A percentile compares a stretch with the other conserved stretches of the same genome.
phyloP scores from a whole-genome alignment of 192 early-diverging fungal species.

The Lobosporangium transversale region DNA sequence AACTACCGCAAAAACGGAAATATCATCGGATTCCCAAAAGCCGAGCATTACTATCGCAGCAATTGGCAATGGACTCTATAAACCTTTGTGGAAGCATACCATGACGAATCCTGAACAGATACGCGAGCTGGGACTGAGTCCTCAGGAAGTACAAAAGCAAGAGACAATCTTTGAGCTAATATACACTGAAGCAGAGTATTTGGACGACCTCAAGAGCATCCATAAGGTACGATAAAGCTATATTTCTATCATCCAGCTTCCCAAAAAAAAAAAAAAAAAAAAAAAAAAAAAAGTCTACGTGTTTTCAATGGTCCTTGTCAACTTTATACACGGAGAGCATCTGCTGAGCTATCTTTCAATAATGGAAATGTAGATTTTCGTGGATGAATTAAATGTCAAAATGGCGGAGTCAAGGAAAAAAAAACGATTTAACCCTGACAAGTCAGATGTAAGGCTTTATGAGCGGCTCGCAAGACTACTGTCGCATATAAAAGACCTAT shows the following conservation, averaged over 20 bases:
- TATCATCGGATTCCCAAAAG: neutral
- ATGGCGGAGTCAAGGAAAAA: slow-evolving; percentile 44
- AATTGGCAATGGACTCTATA: slow-evolving; percentile 1
- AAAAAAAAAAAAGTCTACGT: neutral
- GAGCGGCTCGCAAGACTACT: slow-evolving; percentile 34
- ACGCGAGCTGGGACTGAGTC: slow-evolving; percentile 11
- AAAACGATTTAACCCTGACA: slow-evolving; percentile 39
- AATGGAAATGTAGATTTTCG: slow-evolving; percentile 28
- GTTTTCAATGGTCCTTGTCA: neutral
- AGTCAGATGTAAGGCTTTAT: slow-evolving; percentile 34
- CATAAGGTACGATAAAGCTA: slow-evolving; percentile 20
- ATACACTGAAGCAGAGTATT: slow-evolving; percentile 46
- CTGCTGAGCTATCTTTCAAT: too few relatives aligned
- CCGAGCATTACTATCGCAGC: slow-evolving; percentile 1
- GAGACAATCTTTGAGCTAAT: slow-evolving; percentile 53
- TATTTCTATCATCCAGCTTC: neutral
- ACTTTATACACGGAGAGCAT: too few relatives aligned
- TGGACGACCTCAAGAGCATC: slow-evolving; percentile 47
- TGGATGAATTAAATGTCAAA: slow-evolving; percentile 47
- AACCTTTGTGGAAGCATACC: slow-evolving; percentile 45
- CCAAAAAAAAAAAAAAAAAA: neutral
- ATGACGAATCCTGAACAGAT: slow-evolving; percentile 40
- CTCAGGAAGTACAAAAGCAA: slow-evolving; percentile 41
- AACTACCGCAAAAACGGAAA: neutral
- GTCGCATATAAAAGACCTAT: slow-evolving; percentile 47